A percentile compares a stretch with the other conserved stretches of the same genome.
These are phyloP conservation scores for Hypoxylon fragiforme DNA, from an alignment of 495 filamentous ascomycete species.

Conservation along the genomic window DNA sequence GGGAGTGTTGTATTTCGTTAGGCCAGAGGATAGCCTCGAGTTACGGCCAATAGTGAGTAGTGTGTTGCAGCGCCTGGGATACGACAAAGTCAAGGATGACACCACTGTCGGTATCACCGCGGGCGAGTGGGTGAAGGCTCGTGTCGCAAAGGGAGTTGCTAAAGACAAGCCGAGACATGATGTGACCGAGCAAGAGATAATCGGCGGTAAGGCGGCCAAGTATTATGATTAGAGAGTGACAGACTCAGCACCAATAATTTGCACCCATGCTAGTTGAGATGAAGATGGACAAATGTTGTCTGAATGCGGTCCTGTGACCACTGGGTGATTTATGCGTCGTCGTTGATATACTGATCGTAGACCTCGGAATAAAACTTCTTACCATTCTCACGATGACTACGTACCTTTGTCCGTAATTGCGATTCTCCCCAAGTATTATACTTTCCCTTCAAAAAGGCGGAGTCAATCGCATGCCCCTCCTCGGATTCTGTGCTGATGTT, in stretches of 20 bases:
- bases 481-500: slow-evolving; percentile 12
- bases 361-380: slow-evolving; percentile 46
- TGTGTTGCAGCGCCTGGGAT: slow-evolving; percentile 37
- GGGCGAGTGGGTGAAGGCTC: slow-evolving; percentile 48
- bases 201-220: slow-evolving; percentile 35
- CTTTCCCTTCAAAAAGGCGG: slow-evolving; percentile 46
- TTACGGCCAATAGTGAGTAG: slow-evolving; percentile 39
- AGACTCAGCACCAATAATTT: no score
- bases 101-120: slow-evolving; percentile 45
- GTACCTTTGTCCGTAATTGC: slow-evolving; percentile 51
- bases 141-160: slow-evolving; percentile 34
- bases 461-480: slow-evolving; percentile 43
- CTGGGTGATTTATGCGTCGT: slow-evolving; percentile 32
- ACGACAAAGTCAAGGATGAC: slow-evolving; percentile 39
- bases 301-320: no score
- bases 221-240: slow-evolving; percentile 37
- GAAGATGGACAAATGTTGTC: no score
- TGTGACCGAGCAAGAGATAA: slow-evolving; percentile 32
- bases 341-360: slow-evolving; percentile 46
- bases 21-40: slow-evolving; percentile 40
- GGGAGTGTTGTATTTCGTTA: slow-evolving; percentile 54
- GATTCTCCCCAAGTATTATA: slow-evolving; percentile 54
- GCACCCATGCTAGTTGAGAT: no score
- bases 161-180: slow-evolving; percentile 30
- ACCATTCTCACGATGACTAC: slow-evolving; percentile 48